phyloP scores from a whole-genome alignment of 148 eudicot species.

The Gaultheria prostrata region DNA sequence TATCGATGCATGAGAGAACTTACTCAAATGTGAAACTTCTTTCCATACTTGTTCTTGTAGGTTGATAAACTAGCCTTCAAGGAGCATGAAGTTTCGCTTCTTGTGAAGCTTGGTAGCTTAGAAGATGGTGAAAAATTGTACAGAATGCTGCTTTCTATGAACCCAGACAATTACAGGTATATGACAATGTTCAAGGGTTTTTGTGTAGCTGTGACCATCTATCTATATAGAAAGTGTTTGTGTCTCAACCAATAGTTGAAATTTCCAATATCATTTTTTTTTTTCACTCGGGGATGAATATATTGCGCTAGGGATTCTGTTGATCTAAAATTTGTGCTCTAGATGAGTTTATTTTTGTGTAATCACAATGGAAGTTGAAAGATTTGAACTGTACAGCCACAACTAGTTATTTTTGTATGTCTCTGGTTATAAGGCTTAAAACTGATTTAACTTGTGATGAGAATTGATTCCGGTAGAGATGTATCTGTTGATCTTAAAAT shows the following conservation, averaged over 20 bases:
- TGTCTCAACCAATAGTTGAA: neutral
- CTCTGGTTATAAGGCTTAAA: neutral
- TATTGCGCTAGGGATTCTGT: neutral
- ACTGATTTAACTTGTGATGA: neutral
- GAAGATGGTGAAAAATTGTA: conserved; percentile 77
- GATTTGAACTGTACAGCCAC: neutral
- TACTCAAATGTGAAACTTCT: conserved; percentile 12
- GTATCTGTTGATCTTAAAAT: neutral
- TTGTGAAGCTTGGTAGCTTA: conserved; percentile 66
- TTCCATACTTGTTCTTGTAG: conserved; percentile 32
- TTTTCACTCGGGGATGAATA: neutral
- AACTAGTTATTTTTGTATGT: neutral
- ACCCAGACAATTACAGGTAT: conserved; percentile 97
- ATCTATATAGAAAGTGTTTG: neutral
- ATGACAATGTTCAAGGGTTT: neutral
- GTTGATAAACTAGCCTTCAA: conserved; percentile 79
- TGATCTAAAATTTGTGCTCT: neutral
- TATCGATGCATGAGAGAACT: neutral
- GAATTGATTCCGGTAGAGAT: neutral
- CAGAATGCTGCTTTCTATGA: conserved; percentile 72
- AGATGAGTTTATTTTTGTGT: neutral
- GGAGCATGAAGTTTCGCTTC: conserved; percentile 90
- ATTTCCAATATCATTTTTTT: neutral
- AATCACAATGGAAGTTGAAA: neutral
- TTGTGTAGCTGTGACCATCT: neutral